A percentile compares a stretch with the other conserved stretches of the same genome.
These are phyloP conservation scores for Talaromyces sp. DNA, from an alignment of 2,329 filamentous ascomycete genomes.

Conservation along the genomic window DNA sequence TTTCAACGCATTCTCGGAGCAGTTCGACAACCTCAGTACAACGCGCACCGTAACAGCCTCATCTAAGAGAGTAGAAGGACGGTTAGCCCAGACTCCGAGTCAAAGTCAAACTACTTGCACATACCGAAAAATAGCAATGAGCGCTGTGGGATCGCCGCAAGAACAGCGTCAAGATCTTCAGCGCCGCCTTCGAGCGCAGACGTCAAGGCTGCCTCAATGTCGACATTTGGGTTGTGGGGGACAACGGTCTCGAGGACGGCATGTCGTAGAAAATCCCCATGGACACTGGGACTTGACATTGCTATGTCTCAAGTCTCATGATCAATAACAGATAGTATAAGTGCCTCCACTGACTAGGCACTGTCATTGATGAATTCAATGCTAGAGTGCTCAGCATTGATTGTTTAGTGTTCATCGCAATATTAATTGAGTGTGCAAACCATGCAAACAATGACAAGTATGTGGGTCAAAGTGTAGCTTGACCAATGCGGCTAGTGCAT, in stretches of 20 bases:
- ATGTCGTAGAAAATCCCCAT: conserved; percentile 38
- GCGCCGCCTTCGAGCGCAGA: conserved; percentile 43
- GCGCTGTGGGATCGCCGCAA: conserved; percentile 48
- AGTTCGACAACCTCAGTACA: conserved; percentile 47
- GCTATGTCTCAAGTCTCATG: conserved; percentile 20
- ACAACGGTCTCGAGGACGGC: conserved; percentile 42
- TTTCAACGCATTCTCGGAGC: conserved; percentile 46
- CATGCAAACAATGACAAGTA: conserved; percentile 6
- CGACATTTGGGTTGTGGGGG: conserved; percentile 37
- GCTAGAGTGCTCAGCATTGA: neutral
- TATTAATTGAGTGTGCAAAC: neutral
- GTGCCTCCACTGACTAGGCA: neutral
- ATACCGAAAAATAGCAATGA: conserved; percentile 50
- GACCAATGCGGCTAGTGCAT: conserved; percentile 11
- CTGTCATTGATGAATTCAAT: neutral
- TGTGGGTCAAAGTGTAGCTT: conserved; percentile 1
- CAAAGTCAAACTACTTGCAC: conserved; percentile 8
- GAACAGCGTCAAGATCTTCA: conserved; percentile 40
- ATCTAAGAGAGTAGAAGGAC: conserved; percentile 53
- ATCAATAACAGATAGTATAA: conserved; percentile 4
- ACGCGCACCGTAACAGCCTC: conserved; percentile 50
- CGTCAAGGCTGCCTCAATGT: conserved; percentile 38
- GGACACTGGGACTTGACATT: conserved; percentile 34
- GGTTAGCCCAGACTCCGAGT: neutral
- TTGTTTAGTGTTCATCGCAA: neutral